A percentile compares a stretch with the other conserved stretches of the same genome.
phyloP scores from a whole-genome alignment of 257 asterid genomes.

The Petunia axillaris region DNA sequence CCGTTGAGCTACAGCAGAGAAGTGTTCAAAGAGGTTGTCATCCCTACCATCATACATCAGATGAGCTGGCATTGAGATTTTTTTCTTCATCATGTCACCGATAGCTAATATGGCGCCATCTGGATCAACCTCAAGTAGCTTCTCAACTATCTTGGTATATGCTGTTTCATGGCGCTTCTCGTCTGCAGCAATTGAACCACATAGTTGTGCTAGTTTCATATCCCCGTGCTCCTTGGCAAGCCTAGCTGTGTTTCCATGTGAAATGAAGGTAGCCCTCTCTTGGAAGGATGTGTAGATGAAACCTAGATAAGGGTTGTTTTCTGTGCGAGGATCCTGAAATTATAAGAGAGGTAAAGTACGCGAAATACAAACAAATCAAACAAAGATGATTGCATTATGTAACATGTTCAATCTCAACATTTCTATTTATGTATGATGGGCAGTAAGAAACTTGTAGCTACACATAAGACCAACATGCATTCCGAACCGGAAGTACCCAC shows the following conservation, averaged over 20 bases:
- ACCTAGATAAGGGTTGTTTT: constrained; percentile 79
- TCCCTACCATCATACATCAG: constrained; percentile 54
- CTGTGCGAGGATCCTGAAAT: constrained; percentile 71
- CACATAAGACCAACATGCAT: too few species aligned
- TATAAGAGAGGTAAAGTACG: background rate
- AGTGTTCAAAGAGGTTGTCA: constrained; percentile 59
- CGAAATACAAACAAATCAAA: background rate
- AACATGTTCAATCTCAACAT: too few species aligned
- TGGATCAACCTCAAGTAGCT: constrained; percentile 73
- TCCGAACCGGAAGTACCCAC: too few species aligned
- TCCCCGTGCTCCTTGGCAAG: constrained; percentile 72
- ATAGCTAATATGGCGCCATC: constrained; percentile 52
- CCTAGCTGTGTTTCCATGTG: constrained; percentile 80
- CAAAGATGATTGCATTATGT: too few species aligned
- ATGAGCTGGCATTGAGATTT: constrained; percentile 43
- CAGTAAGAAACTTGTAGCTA: too few species aligned
- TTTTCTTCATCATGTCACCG: constrained; percentile 76
- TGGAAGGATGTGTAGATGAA: constrained; percentile 78
- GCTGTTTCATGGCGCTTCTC: constrained; percentile 84
- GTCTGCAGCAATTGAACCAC: constrained; percentile 74
- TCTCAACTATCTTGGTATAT: constrained; percentile 63
- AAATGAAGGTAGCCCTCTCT: constrained; percentile 74
- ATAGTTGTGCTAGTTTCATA: constrained; percentile 66
- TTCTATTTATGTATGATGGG: too few species aligned
- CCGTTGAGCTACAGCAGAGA: constrained; percentile 65